phyloP scores from a whole-genome alignment of 139 green algal genomes.

The Astrephomene gubernaculifera region DNA sequence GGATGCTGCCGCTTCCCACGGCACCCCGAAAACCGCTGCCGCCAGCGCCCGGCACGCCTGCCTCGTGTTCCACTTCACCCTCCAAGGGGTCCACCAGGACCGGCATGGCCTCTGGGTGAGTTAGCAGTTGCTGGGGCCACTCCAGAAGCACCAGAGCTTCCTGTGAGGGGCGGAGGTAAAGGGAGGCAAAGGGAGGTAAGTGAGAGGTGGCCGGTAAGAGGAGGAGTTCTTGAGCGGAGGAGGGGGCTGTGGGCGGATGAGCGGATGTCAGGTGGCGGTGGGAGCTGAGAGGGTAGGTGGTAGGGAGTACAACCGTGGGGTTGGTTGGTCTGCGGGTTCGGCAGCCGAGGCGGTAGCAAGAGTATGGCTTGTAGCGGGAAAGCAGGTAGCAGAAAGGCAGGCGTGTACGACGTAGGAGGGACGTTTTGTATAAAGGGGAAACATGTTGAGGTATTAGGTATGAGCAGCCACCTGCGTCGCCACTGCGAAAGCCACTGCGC shows the following conservation, averaged over 20 bases:
- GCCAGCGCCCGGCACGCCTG: not conserved
- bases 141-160: constrained; percentile 2
- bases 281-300: no score
- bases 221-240: no score
- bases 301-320: no score
- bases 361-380: no score
- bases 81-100: constrained; percentile 1
- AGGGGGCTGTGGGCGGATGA: not conserved
- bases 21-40: not conserved
- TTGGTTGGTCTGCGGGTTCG: no score
- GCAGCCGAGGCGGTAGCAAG: no score
- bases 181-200: not conserved
- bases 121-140: constrained; percentile 26
- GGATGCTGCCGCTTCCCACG: not conserved
- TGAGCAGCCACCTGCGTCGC: constrained; percentile 1
- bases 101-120: not conserved
- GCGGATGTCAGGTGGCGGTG: no score
- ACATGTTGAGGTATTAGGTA: no score
- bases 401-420: no score
- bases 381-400: no score
- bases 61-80: not conserved
- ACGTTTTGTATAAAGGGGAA: no score
- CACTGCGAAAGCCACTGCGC: constrained; percentile 36
- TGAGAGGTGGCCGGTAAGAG: no score
- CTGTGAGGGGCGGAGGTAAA: not conserved